Evolutionary conservation across 768 basidiomycete species (phyloP), one percentile per base, ranked within the genome.

Genomic region (Boletus vinaceobasis): DNA sequence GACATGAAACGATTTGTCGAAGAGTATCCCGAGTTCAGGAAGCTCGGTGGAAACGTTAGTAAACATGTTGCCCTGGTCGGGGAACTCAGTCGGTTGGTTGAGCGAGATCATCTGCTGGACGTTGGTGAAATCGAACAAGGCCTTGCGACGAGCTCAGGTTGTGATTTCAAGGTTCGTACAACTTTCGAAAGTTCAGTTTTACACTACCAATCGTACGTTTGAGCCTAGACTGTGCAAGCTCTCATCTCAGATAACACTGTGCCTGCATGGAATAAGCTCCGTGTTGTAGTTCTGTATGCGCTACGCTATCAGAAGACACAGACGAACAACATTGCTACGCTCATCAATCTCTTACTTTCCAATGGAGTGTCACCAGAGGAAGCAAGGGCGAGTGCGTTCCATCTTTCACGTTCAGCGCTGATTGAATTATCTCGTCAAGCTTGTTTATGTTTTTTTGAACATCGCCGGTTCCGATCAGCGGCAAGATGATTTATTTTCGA

Each of bases 1-100:
- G 97, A 99, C 62, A 99, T 99, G 97, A 98, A 98, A 70, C 85
- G 81, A 9, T 96, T 96, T 63, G 90, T 99, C 2, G 97, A 99
- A 69, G 95, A 98, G 63, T 99, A 96, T 72, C 97, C 97, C 1
- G 97, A 99, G 71, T 98, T 98, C 66, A 80, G 88, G 61, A 95
- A 95, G 68, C 79, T 99, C 31, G 94, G 97, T 1, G 95, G 95
- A 9, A 99, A 99, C 69, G 97, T 99, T 31, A 96, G 93, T 75
- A 99, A 98, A 73, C 97, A 98, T 65, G 97, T 98, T 21, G 92
- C 96, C 7, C 74, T 99, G 23, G 97, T 99, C 0, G 96, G 97
- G 13, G 97, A 99, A 69, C 79, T 99, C 56, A 96, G 93, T 65
- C 79, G 96, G 56, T 73, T 98, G 43, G 93, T 98, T 15, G 90